These are phyloP conservation scores for Saksenaea oblongispora DNA, from an alignment of 371 early-diverging fungal species.

Conservation along the genomic window DNA sequence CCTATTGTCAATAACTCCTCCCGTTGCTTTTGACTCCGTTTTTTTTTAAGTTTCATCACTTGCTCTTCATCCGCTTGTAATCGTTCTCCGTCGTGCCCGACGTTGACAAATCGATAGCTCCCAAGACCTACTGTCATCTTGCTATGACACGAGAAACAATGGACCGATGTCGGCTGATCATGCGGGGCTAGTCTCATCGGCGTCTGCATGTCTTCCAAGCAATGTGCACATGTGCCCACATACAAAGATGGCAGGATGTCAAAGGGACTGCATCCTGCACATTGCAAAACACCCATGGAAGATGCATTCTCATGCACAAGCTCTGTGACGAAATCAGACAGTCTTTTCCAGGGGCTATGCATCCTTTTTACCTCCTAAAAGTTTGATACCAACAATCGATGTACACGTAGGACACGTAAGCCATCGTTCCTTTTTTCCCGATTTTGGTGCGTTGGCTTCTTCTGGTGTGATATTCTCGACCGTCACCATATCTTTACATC, in stretches of 20 bases:
- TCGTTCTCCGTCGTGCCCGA: slow-evolving; percentile 44
- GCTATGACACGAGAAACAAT: slow-evolving; percentile 60
- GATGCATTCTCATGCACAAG: slow-evolving; percentile 57
- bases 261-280: slow-evolving; percentile 64
- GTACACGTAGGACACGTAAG: slow-evolving; percentile 69
- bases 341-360: not conserved
- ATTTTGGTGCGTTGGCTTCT: slow-evolving; percentile 8
- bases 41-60: slow-evolving; percentile 40
- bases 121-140: slow-evolving; percentile 44
- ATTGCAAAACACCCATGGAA: slow-evolving; percentile 74
- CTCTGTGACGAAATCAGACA: slow-evolving; percentile 52
- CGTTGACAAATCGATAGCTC: slow-evolving; percentile 54
- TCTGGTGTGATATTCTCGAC: slow-evolving; percentile 56
- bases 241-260: slow-evolving; percentile 71
- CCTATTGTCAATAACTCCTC: slow-evolving; percentile 62
- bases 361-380: slow-evolving; percentile 25
- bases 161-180: slow-evolving; percentile 34
- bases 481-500: slow-evolving; percentile 70
- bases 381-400: slow-evolving; percentile 56
- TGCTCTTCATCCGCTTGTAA: slow-evolving; percentile 29
- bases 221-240: slow-evolving; percentile 63
- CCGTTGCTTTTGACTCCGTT: slow-evolving; percentile 44
- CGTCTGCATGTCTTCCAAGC: slow-evolving; percentile 40
- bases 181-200: slow-evolving; percentile 28
- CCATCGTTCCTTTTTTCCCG: slow-evolving; percentile 61